These are phyloP conservation scores for Metschnikowia santaceciliae DNA, from an alignment of 805 yeast species.

Conservation along the genomic window DNA sequence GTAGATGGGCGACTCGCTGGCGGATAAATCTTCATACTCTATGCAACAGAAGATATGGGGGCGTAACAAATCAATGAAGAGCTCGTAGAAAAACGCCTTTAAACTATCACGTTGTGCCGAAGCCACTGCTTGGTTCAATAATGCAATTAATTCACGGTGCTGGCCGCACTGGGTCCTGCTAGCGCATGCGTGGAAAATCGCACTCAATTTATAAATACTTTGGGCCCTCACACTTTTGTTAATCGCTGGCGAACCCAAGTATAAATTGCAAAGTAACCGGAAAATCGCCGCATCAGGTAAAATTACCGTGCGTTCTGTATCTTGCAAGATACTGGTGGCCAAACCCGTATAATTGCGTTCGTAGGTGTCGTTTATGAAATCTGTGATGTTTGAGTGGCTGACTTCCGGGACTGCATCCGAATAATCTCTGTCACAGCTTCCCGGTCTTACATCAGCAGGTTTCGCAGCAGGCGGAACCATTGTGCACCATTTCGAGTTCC, in stretches of 20 bases:
- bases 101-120: constrained; percentile 11
- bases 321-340: neutral
- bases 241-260: constrained; percentile 12
- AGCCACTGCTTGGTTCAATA: constrained; percentile 11
- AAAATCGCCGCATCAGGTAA: constrained; percentile 8
- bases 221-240: constrained; percentile 7
- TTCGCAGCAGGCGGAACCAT: constrained; percentile 6
- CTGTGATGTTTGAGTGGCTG: neutral
- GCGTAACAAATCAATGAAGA: constrained; percentile 10
- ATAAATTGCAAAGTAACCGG: constrained; percentile 15
- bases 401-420: neutral
- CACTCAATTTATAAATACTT: constrained; percentile 8
- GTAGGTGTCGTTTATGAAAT: neutral
- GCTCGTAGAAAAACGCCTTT: constrained; percentile 15
- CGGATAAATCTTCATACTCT: constrained; percentile 14
- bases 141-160: constrained; percentile 11
- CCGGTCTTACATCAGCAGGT: neutral
- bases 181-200: constrained; percentile 14
- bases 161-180: constrained; percentile 10
- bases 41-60: constrained; percentile 16
- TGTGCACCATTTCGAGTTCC: constrained; percentile 11
- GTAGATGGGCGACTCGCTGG: constrained; percentile 13
- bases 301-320: neutral
- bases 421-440: neutral
- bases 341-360: neutral